These are phyloP conservation scores for Aspergillus nanangensis DNA, from an alignment of 495 filamentous ascomycete species.

Conservation along the genomic window DNA sequence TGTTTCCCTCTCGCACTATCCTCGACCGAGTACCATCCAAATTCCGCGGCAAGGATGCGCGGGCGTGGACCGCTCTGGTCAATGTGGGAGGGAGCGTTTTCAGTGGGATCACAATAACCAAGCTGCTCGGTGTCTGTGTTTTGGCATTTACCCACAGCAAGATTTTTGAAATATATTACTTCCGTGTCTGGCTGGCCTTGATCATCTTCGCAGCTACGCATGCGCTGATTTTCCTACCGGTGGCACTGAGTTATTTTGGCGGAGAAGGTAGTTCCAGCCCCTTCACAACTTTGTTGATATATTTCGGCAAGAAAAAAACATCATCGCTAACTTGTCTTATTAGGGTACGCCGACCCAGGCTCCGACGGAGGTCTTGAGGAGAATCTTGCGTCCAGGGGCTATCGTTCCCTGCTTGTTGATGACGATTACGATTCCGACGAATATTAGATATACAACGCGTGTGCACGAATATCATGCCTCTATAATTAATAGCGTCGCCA, in stretches of 20 bases:
- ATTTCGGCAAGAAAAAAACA: too few species aligned
- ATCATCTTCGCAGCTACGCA: conserved; percentile 86
- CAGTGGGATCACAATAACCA: conserved; percentile 93
- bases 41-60: conserved; percentile 72
- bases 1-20: conserved; percentile 75
- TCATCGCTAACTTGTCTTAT: conserved; percentile 8
- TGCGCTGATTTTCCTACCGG: conserved; percentile 86
- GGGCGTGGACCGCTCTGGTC: conserved; percentile 86
- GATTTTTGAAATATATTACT: conserved; percentile 99
- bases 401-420: conserved; percentile 45
- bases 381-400: conserved; percentile 58
- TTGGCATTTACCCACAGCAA: conserved; percentile 93
- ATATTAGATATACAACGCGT: conserved; percentile 26
- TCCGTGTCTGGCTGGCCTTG: conserved; percentile 89
- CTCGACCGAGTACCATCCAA: conserved; percentile 64
- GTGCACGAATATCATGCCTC: background rate
- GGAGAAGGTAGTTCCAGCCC: conserved; percentile 59
- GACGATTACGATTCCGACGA: conserved; percentile 51
- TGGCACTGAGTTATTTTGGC: conserved; percentile 80
- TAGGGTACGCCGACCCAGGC: conserved; percentile 80
- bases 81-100: conserved; percentile 94
- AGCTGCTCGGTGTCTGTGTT: conserved; percentile 86
- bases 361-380: conserved; percentile 80
- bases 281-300: background rate
- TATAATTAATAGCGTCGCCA: background rate